Percentiles rank a stretch among this genome's conserved stretches.
Evolutionary conservation across 2,329 filamentous ascomycete species (phyloP).

Genomic region (Diaporthe amygdali): DNA sequence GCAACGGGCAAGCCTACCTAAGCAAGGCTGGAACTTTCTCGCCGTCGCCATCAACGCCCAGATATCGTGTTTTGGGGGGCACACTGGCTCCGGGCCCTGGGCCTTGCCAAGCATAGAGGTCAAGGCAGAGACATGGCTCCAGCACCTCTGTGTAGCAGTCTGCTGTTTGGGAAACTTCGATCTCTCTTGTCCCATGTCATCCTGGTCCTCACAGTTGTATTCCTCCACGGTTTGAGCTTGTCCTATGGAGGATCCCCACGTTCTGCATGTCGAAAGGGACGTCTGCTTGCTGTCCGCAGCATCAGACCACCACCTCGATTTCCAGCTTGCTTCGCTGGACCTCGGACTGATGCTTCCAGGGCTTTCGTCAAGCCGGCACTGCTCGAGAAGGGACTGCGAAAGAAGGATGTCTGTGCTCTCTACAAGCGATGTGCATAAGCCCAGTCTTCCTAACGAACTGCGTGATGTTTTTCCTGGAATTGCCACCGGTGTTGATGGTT

Average conservation of each 20-base stretch:
- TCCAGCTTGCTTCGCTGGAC: slow-evolving; percentile 16
- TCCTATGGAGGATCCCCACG: not conserved
- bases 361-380: slow-evolving; percentile 14
- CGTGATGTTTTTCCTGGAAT: not conserved
- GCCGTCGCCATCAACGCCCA: slow-evolving; percentile 12
- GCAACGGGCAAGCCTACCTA: not conserved
- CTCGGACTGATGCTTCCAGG: not conserved
- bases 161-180: not conserved
- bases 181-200: not conserved
- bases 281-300: not conserved
- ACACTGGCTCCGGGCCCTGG: not conserved
- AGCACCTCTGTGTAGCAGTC: not conserved
- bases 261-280: slow-evolving; percentile 10
- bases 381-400: slow-evolving; percentile 19
- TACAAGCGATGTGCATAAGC: slow-evolving; percentile 9
- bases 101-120: not conserved
- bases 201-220: not conserved
- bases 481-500: not conserved
- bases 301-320: slow-evolving; percentile 4
- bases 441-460: not conserved
- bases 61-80: slow-evolving; percentile 13
- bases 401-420: slow-evolving; percentile 12
- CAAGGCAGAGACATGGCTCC: not conserved
- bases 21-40: slow-evolving; percentile 6
- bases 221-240: not conserved